Conservation (phyloP, 192 early-diverging fungal genomes). For the Coemansia sp. region DNA sequence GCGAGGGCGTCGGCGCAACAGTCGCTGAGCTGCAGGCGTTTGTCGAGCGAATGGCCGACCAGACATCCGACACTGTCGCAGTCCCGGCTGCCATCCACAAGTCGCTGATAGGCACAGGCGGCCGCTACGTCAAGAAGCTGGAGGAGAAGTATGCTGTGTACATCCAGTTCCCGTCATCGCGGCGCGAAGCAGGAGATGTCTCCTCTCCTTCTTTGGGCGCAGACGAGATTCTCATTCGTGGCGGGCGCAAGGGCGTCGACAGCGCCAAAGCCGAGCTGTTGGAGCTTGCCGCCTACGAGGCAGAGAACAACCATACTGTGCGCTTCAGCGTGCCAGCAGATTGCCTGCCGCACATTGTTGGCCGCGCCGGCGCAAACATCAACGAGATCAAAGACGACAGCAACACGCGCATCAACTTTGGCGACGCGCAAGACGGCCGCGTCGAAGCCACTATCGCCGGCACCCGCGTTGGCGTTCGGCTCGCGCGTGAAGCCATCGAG, state of each 20-base stretch:
- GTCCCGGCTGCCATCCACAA: constrained; percentile 69
- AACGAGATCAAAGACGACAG: constrained; percentile 74
- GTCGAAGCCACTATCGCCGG: constrained; percentile 59
- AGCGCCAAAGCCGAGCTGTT: constrained; percentile 80
- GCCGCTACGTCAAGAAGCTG: constrained; percentile 70
- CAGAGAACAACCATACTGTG: constrained; percentile 68
- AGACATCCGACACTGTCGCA: constrained; percentile 58
- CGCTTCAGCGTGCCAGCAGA: constrained; percentile 68
- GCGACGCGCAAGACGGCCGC: constrained; percentile 15
- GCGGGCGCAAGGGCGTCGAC: constrained; percentile 80
- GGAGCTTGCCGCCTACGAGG: constrained; percentile 82
- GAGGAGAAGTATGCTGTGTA: constrained; percentile 78
- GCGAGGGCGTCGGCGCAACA: constrained; percentile 72
- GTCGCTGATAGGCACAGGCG: constrained; percentile 70
- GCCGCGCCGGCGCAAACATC: constrained; percentile 70
- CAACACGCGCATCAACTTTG: constrained; percentile 77
- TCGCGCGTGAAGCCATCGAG: constrained; percentile 62
- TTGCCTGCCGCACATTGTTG: constrained; percentile 77
- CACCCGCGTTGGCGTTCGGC: constrained; percentile 58
- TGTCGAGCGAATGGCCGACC: constrained; percentile 70
- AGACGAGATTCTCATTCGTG: constrained; percentile 79
- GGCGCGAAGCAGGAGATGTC: constrained; percentile 53
- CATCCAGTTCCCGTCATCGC: constrained; percentile 69
- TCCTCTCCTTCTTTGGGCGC: constrained; percentile 38
- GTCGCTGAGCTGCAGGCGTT: constrained; percentile 69